Conservation (phyloP, 768 basidiomycete genomes). For the Serpula lacrymans region DNA sequence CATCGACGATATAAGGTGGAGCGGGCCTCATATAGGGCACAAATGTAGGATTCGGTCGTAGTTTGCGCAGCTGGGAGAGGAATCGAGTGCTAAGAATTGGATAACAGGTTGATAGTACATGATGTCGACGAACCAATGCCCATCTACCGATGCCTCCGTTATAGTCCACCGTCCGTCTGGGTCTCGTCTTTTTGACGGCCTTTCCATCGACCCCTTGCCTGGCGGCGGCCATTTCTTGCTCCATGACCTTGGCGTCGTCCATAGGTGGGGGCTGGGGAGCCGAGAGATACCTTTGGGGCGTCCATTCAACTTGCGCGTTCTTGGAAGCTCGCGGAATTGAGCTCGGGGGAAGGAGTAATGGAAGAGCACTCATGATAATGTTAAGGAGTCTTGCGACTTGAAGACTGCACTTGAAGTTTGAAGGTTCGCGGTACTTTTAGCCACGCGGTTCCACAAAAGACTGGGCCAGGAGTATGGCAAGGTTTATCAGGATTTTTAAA, state of each 20-base stretch:
- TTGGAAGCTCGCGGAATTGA: constrained; percentile 32
- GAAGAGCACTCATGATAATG: constrained; percentile 29
- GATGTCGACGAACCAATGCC: constrained; percentile 58
- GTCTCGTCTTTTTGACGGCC: constrained; percentile 85
- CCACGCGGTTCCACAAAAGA: no score
- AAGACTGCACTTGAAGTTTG: no score
- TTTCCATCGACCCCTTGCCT: constrained; percentile 76
- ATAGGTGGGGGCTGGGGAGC: constrained; percentile 72
- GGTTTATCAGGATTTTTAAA: no score
- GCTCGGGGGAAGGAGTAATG: constrained; percentile 52
- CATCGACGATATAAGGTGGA: constrained; percentile 87
- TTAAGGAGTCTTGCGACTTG: constrained; percentile 17
- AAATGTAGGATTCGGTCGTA: constrained; percentile 76
- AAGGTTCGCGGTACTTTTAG: no score
- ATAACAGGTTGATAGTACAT: neutral
- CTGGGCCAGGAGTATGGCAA: no score
- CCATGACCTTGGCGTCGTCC: constrained; percentile 72
- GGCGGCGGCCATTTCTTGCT: constrained; percentile 75
- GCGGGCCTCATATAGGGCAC: constrained; percentile 77
- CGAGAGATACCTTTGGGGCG: constrained; percentile 63
- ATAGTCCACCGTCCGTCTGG: constrained; percentile 93
- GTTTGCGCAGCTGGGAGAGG: constrained; percentile 57
- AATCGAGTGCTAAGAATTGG: neutral
- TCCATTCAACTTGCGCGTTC: constrained; percentile 63
- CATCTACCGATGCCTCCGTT: constrained; percentile 86